Evolutionary conservation across 2,329 filamentous ascomycete genomes (phyloP), one percentile per base, ranked within the genome.

Genomic region (Tolypocladium endophyticum): DNA sequence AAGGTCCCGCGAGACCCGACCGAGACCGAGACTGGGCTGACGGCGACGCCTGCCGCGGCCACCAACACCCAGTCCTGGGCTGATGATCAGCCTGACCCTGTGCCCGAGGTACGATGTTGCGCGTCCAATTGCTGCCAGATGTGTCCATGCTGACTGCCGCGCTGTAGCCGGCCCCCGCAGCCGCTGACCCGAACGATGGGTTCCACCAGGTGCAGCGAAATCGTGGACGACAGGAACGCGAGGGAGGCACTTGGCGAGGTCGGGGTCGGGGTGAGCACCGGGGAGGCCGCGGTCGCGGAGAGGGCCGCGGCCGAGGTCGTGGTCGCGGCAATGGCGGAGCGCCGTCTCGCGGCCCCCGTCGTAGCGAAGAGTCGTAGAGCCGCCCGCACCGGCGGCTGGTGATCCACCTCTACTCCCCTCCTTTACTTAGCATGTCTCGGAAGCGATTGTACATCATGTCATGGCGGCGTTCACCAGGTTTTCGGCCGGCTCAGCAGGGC

Each of bases 151-250:
- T 66, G 36, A 65, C 53, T 14, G 9, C n/a, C 23, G 3, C 18
- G 23, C 23, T 50, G 38, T 55, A 69, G 63, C 62, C 73, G 39
- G 73, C 75, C 55, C 76, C 79, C 56, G 64, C 73, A 9, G 65
- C 73, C 11, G 64, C 73, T 28, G 78, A 79, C 33, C 61, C 72
- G 57, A 79, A 80, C 64, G 88, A 90, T 68, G 88, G 88, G 30
- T 92, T 91, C 79, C 85, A 87, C 61, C 84, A 87, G 68, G 88
- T 91, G 14, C 83, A 83, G 67, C 83, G 84, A 68, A 82, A 83
- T 72, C 80, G 80, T 61, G 78, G 77, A 58, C 81, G 81, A 59
- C 79, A 79, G 67, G 80, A 79, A 60, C 77, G 82, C 56, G 82
- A 84, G 59, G 77, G 76, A 41, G 74, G 67, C 61, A 67, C 64